phyloP scores from a whole-genome alignment of 2,329 filamentous ascomycete species.

The Colletotrichum lini region DNA sequence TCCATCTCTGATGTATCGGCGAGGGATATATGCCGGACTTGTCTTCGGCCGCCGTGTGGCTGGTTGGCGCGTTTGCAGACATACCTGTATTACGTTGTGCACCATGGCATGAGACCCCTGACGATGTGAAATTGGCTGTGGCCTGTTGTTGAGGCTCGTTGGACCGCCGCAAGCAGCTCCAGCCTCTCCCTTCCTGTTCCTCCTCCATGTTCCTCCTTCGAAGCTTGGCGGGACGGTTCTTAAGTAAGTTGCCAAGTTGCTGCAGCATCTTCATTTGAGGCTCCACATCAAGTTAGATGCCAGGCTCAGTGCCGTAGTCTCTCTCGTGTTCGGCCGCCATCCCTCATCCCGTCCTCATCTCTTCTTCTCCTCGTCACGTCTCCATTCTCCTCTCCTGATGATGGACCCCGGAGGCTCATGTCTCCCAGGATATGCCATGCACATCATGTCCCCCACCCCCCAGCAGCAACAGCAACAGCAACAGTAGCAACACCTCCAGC shows the following conservation, averaged over 20 bases:
- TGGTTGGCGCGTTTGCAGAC: constrained; percentile 6
- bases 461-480: not conserved
- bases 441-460: not conserved
- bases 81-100: too few species aligned
- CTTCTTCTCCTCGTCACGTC: too few species aligned
- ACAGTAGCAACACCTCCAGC: not conserved
- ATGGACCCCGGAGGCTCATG: not conserved
- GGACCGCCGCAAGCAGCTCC: constrained; percentile 14
- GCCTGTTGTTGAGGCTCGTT: not conserved
- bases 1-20: too few species aligned
- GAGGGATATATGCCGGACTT: not conserved
- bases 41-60: not conserved
- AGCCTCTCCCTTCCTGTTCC: not conserved
- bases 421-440: not conserved
- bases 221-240: not conserved
- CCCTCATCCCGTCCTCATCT: too few species aligned
- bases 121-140: constrained; percentile 1
- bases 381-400: not conserved
- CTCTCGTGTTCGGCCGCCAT: constrained; percentile 7
- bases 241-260: too few species aligned
- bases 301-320: constrained; percentile 3
- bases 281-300: too few species aligned
- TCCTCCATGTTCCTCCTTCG: constrained; percentile 6
- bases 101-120: not conserved
- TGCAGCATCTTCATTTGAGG: too few species aligned